Percentiles rank a stretch among this genome's conserved stretches.
These are phyloP conservation scores for Solanum boliviense DNA, from an alignment of 257 asterid species.

Conservation along the genomic window DNA sequence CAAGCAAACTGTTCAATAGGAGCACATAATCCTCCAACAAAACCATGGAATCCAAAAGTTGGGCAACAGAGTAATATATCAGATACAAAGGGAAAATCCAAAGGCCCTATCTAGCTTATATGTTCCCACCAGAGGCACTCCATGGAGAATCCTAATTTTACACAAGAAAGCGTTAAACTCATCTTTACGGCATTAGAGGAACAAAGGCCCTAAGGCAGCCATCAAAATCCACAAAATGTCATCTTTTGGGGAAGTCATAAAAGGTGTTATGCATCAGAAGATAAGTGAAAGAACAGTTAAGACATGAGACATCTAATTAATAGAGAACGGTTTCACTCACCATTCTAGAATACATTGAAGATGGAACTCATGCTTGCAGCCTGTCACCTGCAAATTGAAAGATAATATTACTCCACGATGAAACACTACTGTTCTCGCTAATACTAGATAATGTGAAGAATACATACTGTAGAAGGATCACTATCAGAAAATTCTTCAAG, in stretches of 20 bases:
- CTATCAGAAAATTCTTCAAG: slow-evolving; percentile 73
- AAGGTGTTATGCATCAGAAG: neutral
- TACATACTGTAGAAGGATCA: slow-evolving; percentile 68
- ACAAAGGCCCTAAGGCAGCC: neutral
- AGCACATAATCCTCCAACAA: neutral
- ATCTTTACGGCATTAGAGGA: neutral
- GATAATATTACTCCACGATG: neutral
- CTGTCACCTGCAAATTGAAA: slow-evolving; percentile 48
- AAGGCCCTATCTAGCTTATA: neutral
- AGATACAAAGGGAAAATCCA: neutral
- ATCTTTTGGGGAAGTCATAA: neutral
- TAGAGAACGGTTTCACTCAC: slow-evolving; percentile 11
- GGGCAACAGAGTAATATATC: neutral
- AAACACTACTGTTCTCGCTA: neutral
- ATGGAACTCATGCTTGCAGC: slow-evolving; percentile 87
- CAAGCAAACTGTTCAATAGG: neutral
- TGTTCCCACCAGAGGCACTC: neutral
- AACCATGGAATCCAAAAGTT: neutral
- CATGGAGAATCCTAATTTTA: neutral
- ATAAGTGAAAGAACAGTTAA: neutral
- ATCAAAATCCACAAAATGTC: neutral
- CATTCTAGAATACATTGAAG: slow-evolving; percentile 92
- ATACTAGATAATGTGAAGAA: neutral
- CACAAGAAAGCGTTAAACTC: neutral
- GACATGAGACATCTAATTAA: neutral